Conservation (phyloP, 2,329 filamentous ascomycete species). For the Epicoccum nigrum region DNA sequence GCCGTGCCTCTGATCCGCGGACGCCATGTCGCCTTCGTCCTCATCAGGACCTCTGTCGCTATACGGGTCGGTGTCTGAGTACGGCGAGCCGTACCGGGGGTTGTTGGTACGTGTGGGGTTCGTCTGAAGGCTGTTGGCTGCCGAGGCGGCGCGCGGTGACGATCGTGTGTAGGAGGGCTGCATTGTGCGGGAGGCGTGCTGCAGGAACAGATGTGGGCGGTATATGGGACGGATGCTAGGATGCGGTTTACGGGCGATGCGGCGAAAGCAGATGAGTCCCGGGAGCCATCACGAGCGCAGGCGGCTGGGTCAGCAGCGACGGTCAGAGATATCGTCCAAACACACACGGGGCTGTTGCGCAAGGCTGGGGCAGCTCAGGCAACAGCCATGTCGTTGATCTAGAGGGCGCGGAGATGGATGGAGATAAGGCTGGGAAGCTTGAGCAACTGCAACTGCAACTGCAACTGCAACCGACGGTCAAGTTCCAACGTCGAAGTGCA, state of each 20-base stretch:
- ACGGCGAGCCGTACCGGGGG: constrained; percentile 69
- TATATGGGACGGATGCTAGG: constrained; percentile 17
- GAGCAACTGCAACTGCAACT: constrained; percentile 30
- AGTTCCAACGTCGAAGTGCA: constrained; percentile 20
- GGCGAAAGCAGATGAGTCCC: constrained; percentile 42
- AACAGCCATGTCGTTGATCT: constrained; percentile 43
- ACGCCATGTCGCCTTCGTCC: constrained; percentile 54
- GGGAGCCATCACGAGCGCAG: constrained; percentile 49
- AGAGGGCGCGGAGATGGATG: constrained; percentile 26
- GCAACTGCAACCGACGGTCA: constrained; percentile 19
- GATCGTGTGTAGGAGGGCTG: constrained; percentile 80
- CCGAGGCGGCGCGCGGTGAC: constrained; percentile 73
- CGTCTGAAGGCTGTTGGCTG: constrained; percentile 73
- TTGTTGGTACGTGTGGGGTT: constrained; percentile 75
- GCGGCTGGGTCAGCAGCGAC: constrained; percentile 28
- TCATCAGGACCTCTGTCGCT: constrained; percentile 58
- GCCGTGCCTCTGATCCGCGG: constrained; percentile 43
- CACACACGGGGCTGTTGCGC: constrained; percentile 30
- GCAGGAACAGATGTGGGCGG: constrained; percentile 24
- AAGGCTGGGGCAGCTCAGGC: constrained; percentile 39
- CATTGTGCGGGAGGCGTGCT: constrained; percentile 62
- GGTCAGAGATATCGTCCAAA: constrained; percentile 27
- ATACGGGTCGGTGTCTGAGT: constrained; percentile 58
- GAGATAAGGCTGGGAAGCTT: constrained; percentile 38
- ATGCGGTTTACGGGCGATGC: constrained; percentile 40